A percentile compares a stretch with the other conserved stretches of the same genome.
phyloP scores from a whole-genome alignment of 352 stramenopile species.

The Pythium vanterpoolii region DNA sequence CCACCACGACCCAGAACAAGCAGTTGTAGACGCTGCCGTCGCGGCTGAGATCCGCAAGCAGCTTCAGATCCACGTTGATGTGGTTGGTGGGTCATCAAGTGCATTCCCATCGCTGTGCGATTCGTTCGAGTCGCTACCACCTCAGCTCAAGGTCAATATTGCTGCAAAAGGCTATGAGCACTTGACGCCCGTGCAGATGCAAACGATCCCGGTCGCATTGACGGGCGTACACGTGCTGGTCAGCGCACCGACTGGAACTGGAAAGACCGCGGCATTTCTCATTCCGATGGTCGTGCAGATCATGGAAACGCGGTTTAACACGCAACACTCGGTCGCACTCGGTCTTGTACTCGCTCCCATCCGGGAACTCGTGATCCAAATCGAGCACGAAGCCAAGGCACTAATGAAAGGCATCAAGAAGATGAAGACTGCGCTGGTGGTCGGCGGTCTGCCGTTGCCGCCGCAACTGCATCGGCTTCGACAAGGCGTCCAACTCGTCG shows the following conservation, averaged over 20 bases:
- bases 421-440: slow-evolving; percentile 67
- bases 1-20: neutral
- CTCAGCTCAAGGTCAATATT: slow-evolving; percentile 42
- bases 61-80: slow-evolving; percentile 34
- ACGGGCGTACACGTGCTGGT: slow-evolving; percentile 47
- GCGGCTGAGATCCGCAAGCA: slow-evolving; percentile 21
- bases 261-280: slow-evolving; percentile 68
- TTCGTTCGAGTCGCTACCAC: slow-evolving; percentile 15
- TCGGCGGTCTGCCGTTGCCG: slow-evolving; percentile 63
- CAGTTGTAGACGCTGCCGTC: neutral
- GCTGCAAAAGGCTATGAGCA: slow-evolving; percentile 27
- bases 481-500: slow-evolving; percentile 54
- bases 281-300: slow-evolving; percentile 51
- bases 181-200: slow-evolving; percentile 76
- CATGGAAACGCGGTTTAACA: slow-evolving; percentile 7
- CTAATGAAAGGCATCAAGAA: slow-evolving; percentile 49
- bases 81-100: neutral
- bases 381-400: slow-evolving; percentile 54
- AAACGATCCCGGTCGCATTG: slow-evolving; percentile 53
- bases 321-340: slow-evolving; percentile 10
- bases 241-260: slow-evolving; percentile 59
- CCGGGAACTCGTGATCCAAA: slow-evolving; percentile 72
- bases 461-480: slow-evolving; percentile 62
- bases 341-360: slow-evolving; percentile 58
- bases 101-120: neutral